Evolutionary conservation across 768 basidiomycete genomes (phyloP).

Genomic region (Nidularia pulvinata): DNA sequence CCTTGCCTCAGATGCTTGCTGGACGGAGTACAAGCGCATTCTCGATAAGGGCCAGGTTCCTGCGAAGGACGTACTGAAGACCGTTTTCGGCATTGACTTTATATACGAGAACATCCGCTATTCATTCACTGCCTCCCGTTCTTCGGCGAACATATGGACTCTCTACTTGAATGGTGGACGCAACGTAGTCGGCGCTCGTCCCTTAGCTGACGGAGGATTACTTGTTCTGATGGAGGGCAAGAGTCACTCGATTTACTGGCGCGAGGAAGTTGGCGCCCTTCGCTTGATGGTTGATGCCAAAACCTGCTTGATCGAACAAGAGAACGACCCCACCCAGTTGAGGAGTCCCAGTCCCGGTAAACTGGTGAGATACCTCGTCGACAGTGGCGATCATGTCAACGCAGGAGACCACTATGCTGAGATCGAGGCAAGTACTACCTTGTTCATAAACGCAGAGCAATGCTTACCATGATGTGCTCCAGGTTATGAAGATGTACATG

Average conservation of each 20-base stretch:
- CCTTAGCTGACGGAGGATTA: conserved; percentile 93
- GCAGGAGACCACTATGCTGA: conserved; percentile 98
- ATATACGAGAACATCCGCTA: conserved; percentile 97
- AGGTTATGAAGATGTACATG: conserved; percentile 99
- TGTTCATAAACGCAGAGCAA: neutral
- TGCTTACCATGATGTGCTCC: conserved; percentile 2
- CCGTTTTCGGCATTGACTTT: conserved; percentile 96
- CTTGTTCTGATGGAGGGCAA: conserved; percentile 90
- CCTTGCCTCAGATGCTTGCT: conserved; percentile 86
- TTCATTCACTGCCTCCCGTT: conserved; percentile 93
- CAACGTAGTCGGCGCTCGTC: conserved; percentile 89
- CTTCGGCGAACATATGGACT: conserved; percentile 88
- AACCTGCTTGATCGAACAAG: conserved; percentile 98
- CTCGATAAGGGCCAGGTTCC: conserved; percentile 99
- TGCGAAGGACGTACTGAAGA: conserved; percentile 91
- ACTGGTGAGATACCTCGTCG: conserved; percentile 91
- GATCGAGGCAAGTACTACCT: conserved; percentile 70
- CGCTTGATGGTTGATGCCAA: conserved; percentile 95
- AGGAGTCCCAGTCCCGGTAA: conserved; percentile 97
- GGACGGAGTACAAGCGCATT: conserved; percentile 91
- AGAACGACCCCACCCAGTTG: conserved; percentile 98
- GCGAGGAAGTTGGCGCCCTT: conserved; percentile 95
- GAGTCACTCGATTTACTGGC: conserved; percentile 98
- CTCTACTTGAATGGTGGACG: conserved; percentile 96
- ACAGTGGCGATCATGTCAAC: conserved; percentile 96